These are phyloP conservation scores for Nakaseomyces uthaithaninus DNA, from an alignment of 1,139 yeast genomes.

Conservation along the genomic window DNA sequence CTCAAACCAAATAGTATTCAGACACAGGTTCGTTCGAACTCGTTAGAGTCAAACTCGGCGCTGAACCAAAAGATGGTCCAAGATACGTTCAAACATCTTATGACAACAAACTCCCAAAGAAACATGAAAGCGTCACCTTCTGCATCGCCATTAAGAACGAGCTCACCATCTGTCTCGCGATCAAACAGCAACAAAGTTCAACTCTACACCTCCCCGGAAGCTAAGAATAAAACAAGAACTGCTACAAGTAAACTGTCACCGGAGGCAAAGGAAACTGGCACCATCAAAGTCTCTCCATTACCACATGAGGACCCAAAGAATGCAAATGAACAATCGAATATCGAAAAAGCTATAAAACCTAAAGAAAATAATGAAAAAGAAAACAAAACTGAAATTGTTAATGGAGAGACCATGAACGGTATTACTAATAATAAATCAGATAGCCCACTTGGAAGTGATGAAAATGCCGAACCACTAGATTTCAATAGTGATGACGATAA, in stretches of 20 bases:
- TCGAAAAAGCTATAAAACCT: not conserved
- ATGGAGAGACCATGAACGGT: not conserved
- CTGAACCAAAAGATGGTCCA: conserved; percentile 26
- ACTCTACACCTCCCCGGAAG: not conserved
- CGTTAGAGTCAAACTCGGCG: conserved; percentile 25
- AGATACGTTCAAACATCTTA: conserved; percentile 17
- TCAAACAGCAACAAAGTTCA: conserved; percentile 6
- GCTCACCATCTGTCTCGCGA: conserved; percentile 5
- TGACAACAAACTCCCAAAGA: conserved; percentile 8
- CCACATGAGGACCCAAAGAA: not conserved
- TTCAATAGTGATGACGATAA: not conserved
- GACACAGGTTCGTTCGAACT: conserved; percentile 20
- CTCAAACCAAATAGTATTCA: conserved; percentile 6
- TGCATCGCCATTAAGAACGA: conserved; percentile 1
- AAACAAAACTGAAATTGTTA: not conserved
- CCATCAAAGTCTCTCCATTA: conserved; percentile 2
- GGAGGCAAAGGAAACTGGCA: not conserved
- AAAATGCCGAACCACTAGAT: not conserved
- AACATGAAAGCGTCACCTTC: conserved; percentile 2
- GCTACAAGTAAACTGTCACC: not conserved
- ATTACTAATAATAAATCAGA: not conserved
- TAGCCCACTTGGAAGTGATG: not conserved
- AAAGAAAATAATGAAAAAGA: not conserved
- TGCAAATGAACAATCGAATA: not conserved
- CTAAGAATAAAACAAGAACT: not conserved